Evolutionary conservation across 805 yeast species (phyloP).

Genomic region (Ogataea neopini): DNA sequence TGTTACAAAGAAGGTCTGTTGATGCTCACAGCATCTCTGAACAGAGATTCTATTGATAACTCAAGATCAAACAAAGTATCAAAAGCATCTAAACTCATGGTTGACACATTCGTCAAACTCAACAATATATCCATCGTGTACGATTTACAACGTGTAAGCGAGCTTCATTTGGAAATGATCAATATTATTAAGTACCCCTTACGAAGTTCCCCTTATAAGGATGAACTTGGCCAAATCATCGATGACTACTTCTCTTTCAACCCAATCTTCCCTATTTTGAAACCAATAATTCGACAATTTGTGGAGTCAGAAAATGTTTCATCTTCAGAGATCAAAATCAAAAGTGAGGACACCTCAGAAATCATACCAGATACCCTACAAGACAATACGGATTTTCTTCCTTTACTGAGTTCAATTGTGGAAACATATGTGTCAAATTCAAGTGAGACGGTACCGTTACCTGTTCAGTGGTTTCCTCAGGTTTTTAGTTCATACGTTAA

Average conservation of each 20-base stretch:
- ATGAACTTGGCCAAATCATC: conserved; percentile 10
- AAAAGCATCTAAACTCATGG: conserved; percentile 20
- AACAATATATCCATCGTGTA: conserved; percentile 20
- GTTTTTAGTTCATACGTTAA: conserved; percentile 26
- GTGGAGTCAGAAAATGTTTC: conserved; percentile 4
- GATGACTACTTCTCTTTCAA: conserved; percentile 26
- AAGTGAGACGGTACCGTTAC: conserved; percentile 8
- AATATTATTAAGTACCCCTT: conserved; percentile 22
- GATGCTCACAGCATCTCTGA: conserved; percentile 19
- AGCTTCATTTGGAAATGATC: conserved; percentile 23
- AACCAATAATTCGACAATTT: conserved; percentile 21
- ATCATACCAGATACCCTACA: neutral
- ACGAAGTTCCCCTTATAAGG: conserved; percentile 3
- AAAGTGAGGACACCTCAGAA: neutral
- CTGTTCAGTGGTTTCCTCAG: conserved; percentile 29
- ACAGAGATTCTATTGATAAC: neutral
- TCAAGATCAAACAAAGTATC: conserved; percentile 9
- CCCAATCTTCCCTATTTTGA: conserved; percentile 31
- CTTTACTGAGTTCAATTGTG: conserved; percentile 10
- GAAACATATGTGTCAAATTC: conserved; percentile 7
- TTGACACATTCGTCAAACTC: conserved; percentile 19
- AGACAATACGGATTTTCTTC: conserved; percentile 3
- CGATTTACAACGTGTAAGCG: conserved; percentile 21
- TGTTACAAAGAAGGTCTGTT: conserved; percentile 25
- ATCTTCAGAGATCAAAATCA: neutral